phyloP scores from a whole-genome alignment of 176 grass and related monocot species.

The Areca catechu region DNA sequence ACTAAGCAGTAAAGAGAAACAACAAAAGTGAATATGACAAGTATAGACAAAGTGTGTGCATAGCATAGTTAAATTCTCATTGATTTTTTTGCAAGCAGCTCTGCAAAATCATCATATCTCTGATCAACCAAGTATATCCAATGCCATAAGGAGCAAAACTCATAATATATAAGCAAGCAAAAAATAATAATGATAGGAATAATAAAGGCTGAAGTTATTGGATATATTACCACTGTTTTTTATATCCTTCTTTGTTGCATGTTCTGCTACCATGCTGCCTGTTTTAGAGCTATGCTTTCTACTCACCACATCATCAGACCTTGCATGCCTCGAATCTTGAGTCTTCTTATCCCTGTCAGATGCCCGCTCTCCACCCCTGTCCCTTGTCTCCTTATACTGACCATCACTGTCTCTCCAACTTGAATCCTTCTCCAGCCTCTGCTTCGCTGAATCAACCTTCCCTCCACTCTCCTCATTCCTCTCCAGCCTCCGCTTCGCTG shows the following conservation, averaged over 20 bases:
- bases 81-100: no score
- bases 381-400: constrained; percentile 61
- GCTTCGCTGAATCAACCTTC: constrained; percentile 40
- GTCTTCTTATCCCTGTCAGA: constrained; percentile 53
- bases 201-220: no score
- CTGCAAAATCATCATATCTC: no score
- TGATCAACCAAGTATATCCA: no score
- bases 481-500: constrained; percentile 33
- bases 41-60: no score
- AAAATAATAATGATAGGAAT: no score
- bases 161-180: no score
- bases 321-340: constrained; percentile 64
- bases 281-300: constrained; percentile 60
- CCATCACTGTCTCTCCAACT: constrained; percentile 52
- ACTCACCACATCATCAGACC: constrained; percentile 49
- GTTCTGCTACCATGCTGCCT: constrained; percentile 33
- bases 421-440: constrained; percentile 34
- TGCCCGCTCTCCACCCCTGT: constrained; percentile 45
- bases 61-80: no score
- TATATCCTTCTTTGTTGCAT: constrained; percentile 38
- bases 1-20: no score
- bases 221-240: constrained; percentile 45
- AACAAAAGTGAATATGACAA: no score
- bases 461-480: constrained; percentile 30
- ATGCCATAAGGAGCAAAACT: no score